Percentiles rank a stretch among this genome's conserved stretches.
These are phyloP conservation scores for Scytalidium lignicola DNA, from an alignment of 2,329 filamentous ascomycete genomes.

Conservation along the genomic window DNA sequence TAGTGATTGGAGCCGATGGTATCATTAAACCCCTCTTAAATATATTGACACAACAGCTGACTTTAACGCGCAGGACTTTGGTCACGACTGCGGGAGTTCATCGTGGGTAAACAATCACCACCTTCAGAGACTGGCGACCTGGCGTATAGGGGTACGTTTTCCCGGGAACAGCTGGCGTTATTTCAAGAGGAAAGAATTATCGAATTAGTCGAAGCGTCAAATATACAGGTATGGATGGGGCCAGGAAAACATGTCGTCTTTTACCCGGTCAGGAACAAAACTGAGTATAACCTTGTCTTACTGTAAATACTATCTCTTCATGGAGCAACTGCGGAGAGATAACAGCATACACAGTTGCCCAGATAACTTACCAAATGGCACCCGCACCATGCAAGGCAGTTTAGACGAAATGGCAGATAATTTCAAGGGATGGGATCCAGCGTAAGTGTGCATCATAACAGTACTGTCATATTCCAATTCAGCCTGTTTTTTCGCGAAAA, in stretches of 20 bases:
- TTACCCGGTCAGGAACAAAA: slow-evolving; percentile 34
- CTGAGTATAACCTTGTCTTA: slow-evolving; percentile 38
- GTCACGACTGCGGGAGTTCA: not conserved
- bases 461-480: no score
- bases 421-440: slow-evolving; percentile 36
- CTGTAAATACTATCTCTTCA: no score
- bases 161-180: slow-evolving; percentile 29
- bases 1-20: slow-evolving; percentile 1
- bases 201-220: slow-evolving; percentile 30
- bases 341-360: no score
- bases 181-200: slow-evolving; percentile 39
- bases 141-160: slow-evolving; percentile 38
- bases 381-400: slow-evolving; percentile 30
- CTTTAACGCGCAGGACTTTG: not conserved
- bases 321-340: no score
- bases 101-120: not conserved
- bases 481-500: no score
- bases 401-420: slow-evolving; percentile 29
- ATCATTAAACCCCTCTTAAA: not conserved
- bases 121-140: slow-evolving; percentile 33
- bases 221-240: slow-evolving; percentile 38
- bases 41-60: no score
- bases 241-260: slow-evolving; percentile 40
- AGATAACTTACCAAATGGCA: slow-evolving; percentile 26
- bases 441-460: no score